A percentile compares a stretch with the other conserved stretches of the same genome.
phyloP scores from a whole-genome alignment of 2,329 filamentous ascomycete species.

The Colletotrichum lupini region DNA sequence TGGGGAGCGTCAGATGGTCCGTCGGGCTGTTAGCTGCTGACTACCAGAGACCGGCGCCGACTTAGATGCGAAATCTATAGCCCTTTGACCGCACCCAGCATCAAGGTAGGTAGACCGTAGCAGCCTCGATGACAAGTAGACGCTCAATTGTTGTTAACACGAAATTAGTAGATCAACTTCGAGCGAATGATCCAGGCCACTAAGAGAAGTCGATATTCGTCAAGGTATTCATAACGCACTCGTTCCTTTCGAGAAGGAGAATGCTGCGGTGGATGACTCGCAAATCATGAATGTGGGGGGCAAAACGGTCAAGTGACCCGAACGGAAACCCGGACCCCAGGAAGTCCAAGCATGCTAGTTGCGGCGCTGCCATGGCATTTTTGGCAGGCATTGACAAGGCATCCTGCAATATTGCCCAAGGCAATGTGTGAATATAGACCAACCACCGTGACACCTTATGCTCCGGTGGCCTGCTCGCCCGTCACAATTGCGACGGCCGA shows the following conservation, averaged over 20 bases:
- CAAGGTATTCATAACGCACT: background rate
- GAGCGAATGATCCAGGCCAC: background rate
- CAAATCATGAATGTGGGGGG: background rate
- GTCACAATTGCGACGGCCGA: background rate
- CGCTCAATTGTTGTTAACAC: too few species aligned
- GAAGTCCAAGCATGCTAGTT: background rate
- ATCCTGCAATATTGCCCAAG: background rate
- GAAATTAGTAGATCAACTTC: background rate
- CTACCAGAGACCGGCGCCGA: background rate
- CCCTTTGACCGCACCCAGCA: too few species aligned
- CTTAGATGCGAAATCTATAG: background rate
- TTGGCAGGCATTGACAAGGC: background rate
- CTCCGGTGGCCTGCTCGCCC: background rate
- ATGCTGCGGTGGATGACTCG: background rate
- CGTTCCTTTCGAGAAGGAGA: background rate
- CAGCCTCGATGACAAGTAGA: background rate
- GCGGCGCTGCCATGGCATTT: background rate
- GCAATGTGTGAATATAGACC: background rate
- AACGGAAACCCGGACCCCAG: slow-evolving; percentile 12
- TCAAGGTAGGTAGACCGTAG: background rate
- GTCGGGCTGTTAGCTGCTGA: background rate
- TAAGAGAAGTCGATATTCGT: background rate
- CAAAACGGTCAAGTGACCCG: slow-evolving; percentile 6
- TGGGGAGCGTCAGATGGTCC: background rate
- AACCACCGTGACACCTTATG: background rate